phyloP scores from a whole-genome alignment of 352 stramenopile genomes.

The Pelagophyceae sp. region DNA sequence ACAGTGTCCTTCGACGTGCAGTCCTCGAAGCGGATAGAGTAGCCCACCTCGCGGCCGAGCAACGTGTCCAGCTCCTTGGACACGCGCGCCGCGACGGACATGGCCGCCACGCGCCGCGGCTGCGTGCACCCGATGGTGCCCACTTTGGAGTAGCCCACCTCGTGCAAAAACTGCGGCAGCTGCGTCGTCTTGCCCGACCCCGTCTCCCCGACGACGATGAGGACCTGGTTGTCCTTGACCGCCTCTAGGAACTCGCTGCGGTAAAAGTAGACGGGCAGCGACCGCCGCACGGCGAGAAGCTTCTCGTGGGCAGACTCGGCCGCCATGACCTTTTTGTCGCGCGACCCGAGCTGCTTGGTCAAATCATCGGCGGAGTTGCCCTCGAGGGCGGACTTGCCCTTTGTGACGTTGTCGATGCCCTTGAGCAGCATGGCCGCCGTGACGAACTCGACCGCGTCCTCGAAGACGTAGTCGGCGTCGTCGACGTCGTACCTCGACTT shows the following conservation, averaged over 20 bases:
- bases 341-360: conserved; percentile 15
- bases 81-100: conserved; percentile 97
- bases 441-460: conserved; percentile 99
- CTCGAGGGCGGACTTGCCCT: conserved; percentile 39
- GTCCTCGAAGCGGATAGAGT: conserved; percentile 98
- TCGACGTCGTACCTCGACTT: conserved; percentile 55
- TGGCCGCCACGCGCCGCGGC: conserved; percentile 90
- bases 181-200: conserved; percentile 97
- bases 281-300: conserved; percentile 85
- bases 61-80: conserved; percentile 95
- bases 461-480: conserved; percentile 92
- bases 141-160: conserved; percentile 92
- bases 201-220: conserved; percentile 76
- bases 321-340: conserved; percentile 20
- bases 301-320: conserved; percentile 66
- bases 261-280: conserved; percentile 94
- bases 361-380: background rate
- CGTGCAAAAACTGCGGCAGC: conserved; percentile 93
- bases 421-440: conserved; percentile 33
- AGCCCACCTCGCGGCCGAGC: conserved; percentile 92
- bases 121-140: conserved; percentile 88
- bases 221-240: conserved; percentile 85
- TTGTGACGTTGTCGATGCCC: conserved; percentile 37
- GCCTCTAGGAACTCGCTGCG: conserved; percentile 91
- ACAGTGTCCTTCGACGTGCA: conserved; percentile 92